Percentiles rank a stretch among this genome's conserved stretches.
Evolutionary conservation across 257 asterid species (phyloP).

Genomic region (Catharanthus roseus): DNA sequence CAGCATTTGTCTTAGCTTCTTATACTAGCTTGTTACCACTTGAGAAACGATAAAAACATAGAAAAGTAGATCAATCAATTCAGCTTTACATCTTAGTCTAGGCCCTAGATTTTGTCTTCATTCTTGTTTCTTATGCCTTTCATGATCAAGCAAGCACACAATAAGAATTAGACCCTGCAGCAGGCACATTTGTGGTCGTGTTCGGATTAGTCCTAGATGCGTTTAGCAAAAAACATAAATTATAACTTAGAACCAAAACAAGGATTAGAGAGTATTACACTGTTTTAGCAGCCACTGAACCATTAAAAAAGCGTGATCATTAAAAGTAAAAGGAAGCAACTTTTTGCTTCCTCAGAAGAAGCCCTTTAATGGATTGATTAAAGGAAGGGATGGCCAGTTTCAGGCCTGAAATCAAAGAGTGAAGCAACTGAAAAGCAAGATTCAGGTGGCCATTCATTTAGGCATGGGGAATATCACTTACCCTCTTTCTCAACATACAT

Average conservation of each 20-base stretch:
- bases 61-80: neutral
- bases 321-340: slow-evolving; percentile 5
- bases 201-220: too few species aligned
- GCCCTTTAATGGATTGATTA: neutral
- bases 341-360: neutral
- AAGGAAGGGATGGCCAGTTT: neutral
- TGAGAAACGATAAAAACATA: neutral
- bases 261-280: neutral
- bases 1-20: neutral
- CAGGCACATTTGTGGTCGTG: too few species aligned
- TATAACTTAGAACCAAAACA: neutral
- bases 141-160: neutral
- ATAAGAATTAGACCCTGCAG: neutral
- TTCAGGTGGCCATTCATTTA: slow-evolving; percentile 35
- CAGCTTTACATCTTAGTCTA: slow-evolving; percentile 1
- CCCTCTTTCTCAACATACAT: slow-evolving; percentile 17
- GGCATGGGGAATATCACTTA: neutral
- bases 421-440: slow-evolving; percentile 12
- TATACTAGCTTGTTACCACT: neutral
- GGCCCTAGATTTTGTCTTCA: neutral
- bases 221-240: too few species aligned
- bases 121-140: too few species aligned
- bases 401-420: neutral
- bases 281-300: slow-evolving; percentile 2
- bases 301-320: slow-evolving; percentile 1